Percentiles rank a stretch among this genome's conserved stretches.
phyloP scores from a whole-genome alignment of 2,329 filamentous ascomycete species.

The Delphinella strobiligena region DNA sequence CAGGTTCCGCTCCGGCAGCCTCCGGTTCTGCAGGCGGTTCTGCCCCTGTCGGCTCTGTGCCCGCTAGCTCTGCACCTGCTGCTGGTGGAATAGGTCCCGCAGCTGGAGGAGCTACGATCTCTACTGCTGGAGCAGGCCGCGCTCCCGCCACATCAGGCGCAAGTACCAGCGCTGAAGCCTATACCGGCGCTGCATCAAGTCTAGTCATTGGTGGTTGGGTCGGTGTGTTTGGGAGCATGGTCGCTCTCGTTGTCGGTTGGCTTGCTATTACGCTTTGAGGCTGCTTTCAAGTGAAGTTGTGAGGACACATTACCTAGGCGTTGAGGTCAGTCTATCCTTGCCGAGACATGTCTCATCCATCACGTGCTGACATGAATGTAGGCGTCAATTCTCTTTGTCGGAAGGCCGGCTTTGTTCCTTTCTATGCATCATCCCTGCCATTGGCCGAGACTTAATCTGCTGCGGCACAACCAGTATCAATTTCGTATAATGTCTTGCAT shows the following conservation, averaged over 20 bases:
- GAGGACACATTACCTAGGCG: background rate
- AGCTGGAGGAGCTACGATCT: background rate
- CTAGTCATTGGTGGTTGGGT: conserved; percentile 2
- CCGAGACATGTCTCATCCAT: background rate
- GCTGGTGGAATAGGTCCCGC: background rate
- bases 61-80: background rate
- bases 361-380: background rate
- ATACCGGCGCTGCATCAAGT: conserved; percentile 8
- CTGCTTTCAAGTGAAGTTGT: background rate
- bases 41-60: background rate
- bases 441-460: background rate
- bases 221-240: background rate
- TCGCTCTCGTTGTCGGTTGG: conserved; percentile 2
- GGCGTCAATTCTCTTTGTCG: background rate
- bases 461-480: background rate
- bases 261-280: conserved; percentile 7
- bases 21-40: background rate
- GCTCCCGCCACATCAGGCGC: background rate
- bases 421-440: background rate
- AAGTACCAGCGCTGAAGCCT: conserved; percentile 8
- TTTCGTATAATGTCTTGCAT: background rate
- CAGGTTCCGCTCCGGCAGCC: background rate
- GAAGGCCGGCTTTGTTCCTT: background rate
- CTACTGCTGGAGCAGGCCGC: background rate
- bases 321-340: too few relatives aligned